Percentiles rank a stretch among this genome's conserved stretches.
Evolutionary conservation across 805 yeast genomes (phyloP).

Genomic region (Saccharomycopsis malanga): DNA sequence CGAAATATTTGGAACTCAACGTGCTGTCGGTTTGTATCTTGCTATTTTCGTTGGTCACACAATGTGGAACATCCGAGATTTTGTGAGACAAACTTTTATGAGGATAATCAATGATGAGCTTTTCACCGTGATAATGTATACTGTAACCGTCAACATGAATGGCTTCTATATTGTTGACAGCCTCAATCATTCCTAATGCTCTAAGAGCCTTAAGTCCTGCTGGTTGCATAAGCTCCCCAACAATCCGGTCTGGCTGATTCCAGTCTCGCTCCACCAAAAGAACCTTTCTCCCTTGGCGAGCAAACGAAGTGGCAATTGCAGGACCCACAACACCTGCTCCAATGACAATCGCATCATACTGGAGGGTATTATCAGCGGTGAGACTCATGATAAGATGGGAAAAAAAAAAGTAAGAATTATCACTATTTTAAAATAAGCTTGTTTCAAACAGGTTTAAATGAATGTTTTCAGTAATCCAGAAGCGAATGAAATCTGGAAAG

Average conservation of each 20-base stretch:
- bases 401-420: too few species aligned
- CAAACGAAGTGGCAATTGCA: conserved; percentile 80
- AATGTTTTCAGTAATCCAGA: too few species aligned
- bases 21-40: conserved; percentile 45
- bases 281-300: conserved; percentile 83
- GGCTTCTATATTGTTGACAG: conserved; percentile 72
- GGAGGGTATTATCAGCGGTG: conserved; percentile 10
- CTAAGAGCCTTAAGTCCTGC: conserved; percentile 83
- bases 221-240: conserved; percentile 96
- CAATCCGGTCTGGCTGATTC: conserved; percentile 89
- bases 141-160: conserved; percentile 74
- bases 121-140: conserved; percentile 55
- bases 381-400: neutral
- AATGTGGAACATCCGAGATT: conserved; percentile 35
- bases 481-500: too few species aligned
- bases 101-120: conserved; percentile 65
- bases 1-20: conserved; percentile 46
- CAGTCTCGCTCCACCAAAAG: conserved; percentile 77
- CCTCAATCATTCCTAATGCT: conserved; percentile 75
- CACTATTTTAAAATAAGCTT: too few species aligned
- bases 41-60: conserved; percentile 55
- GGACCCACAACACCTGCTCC: conserved; percentile 99
- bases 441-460: too few species aligned
- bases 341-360: conserved; percentile 76
- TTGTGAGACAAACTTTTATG: conserved; percentile 37